Base-by-base conservation (phyloP, 2,329 filamentous ascomycete species). In the Hymenoscyphus albidus region DNA sequence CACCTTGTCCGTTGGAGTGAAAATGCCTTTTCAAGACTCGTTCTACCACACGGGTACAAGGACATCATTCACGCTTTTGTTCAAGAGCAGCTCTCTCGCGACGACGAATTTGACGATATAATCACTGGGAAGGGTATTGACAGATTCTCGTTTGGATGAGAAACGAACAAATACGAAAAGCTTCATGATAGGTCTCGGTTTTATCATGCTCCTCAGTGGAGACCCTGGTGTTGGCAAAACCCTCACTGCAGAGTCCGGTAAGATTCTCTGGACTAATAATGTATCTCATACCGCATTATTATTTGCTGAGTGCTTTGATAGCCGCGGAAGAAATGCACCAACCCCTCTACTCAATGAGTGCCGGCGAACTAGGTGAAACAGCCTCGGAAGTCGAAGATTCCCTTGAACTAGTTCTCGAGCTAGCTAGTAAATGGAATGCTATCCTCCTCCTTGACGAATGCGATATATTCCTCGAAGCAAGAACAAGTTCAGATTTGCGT, bases 391-490 rank as follows among this genome's bases (percentile, higher is more conserved):
- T 69, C 10, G 74, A 78, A 78, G 13, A 87, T 88, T 70, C 81
- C 92, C 39, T 84, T 84, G 70, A 84, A 63, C 84, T 67, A 88
- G 88, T 90, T 64, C 81, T 93, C 65, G 87, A 90, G 72, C 87
- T 93, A 64, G 88, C 89, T 1, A 86, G 90, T 68, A 82, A 82
- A 0, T 92, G 89, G 89, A 86, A 88, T 58, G 88, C 88, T 0
- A 85, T 92, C 1, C 79, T 92, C 0, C 81, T 92, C 5, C 83
- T 92, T 1, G 89, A 92, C 72, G 89, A 92, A 77, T 88, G 84
- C 22, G 86, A 88, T 69, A 82, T 87, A 9, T 88, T 87, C 76
- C 69, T 76, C 1, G 70, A 73, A 51, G 66, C 58, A 7, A 64
- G 68, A 12, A 67, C 62, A 1, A 68, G 71, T n/a, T 67, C 73